These are phyloP conservation scores for Orychophragmus violaceus DNA, from an alignment of 345 rosid species.

Conservation along the genomic window DNA sequence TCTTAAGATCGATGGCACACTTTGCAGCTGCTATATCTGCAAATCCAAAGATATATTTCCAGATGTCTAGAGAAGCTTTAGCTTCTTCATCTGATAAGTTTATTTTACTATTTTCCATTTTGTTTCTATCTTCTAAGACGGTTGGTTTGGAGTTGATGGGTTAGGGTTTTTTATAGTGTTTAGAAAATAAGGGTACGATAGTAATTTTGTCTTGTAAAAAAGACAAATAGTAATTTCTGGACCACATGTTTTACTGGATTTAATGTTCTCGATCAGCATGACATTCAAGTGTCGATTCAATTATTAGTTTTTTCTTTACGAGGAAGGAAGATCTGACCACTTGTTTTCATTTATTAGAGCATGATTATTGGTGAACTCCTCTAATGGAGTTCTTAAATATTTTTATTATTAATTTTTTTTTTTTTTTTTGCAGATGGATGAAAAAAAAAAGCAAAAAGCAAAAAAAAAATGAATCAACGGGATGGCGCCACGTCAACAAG, in stretches of 20 bases:
- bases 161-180: constrained; percentile 2
- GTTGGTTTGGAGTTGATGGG: not conserved
- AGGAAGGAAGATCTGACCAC: not conserved
- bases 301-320: not conserved
- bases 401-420: no score
- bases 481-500: no score
- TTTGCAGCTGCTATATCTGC: constrained; percentile 52
- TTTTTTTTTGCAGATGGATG: no score
- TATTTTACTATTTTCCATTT: constrained; percentile 11
- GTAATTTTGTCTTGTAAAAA: not conserved
- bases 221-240: not conserved
- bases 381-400: no score
- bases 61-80: constrained; percentile 41
- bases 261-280: not conserved
- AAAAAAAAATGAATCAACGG: no score
- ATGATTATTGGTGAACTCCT: no score
- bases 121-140: not conserved
- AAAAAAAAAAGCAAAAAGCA: no score
- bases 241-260: not conserved
- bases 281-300: not conserved
- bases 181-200: not conserved
- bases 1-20: constrained; percentile 72
- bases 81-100: constrained; percentile 31
- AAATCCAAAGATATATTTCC: constrained; percentile 51
- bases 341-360: no score